Evolutionary conservation across 225 moss, liverwort and hornwort genomes (phyloP).

Genomic region (Marchantia polymorpha): DNA sequence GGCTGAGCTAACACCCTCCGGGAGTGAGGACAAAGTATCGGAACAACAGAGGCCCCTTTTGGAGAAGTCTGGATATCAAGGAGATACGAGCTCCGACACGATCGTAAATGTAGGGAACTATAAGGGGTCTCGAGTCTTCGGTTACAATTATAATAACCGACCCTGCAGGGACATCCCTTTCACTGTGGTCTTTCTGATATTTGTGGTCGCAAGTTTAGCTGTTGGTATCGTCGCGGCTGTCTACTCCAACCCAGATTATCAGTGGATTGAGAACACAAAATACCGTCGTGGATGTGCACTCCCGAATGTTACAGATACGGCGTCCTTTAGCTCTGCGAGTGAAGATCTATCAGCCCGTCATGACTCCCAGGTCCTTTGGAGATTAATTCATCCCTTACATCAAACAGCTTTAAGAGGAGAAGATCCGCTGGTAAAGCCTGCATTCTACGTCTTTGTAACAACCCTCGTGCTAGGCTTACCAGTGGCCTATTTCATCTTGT

Average conservation of each 20-base stretch:
- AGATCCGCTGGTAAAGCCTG: slow-evolving; percentile 13
- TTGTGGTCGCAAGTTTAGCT: slow-evolving; percentile 51
- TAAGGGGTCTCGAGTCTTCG: slow-evolving; percentile 47
- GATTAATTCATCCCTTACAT: slow-evolving; percentile 2
- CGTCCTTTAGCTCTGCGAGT: not conserved
- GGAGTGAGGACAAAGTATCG: slow-evolving; percentile 34
- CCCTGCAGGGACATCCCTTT: slow-evolving; percentile 63
- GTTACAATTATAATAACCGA: slow-evolving; percentile 64
- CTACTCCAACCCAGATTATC: slow-evolving; percentile 57
- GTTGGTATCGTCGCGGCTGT: slow-evolving; percentile 67
- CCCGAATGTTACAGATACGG: slow-evolving; percentile 12
- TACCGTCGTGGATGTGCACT: slow-evolving; percentile 55
- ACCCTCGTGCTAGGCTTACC: slow-evolving; percentile 55
- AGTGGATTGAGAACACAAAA: slow-evolving; percentile 37
- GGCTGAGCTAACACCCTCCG: slow-evolving; percentile 44
- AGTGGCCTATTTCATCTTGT: slow-evolving; percentile 46
- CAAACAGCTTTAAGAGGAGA: not conserved
- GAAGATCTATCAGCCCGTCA: not conserved
- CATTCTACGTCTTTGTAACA: slow-evolving; percentile 27
- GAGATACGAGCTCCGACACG: slow-evolving; percentile 41
- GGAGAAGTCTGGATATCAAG: slow-evolving; percentile 43
- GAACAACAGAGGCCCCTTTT: slow-evolving; percentile 53
- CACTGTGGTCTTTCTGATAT: slow-evolving; percentile 52
- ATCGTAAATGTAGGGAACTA: slow-evolving; percentile 19
- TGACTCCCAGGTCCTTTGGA: not conserved